Base-by-base conservation (phyloP, 2,329 filamentous ascomycete genomes). In the Aspergillus puulaauensis region DNA sequence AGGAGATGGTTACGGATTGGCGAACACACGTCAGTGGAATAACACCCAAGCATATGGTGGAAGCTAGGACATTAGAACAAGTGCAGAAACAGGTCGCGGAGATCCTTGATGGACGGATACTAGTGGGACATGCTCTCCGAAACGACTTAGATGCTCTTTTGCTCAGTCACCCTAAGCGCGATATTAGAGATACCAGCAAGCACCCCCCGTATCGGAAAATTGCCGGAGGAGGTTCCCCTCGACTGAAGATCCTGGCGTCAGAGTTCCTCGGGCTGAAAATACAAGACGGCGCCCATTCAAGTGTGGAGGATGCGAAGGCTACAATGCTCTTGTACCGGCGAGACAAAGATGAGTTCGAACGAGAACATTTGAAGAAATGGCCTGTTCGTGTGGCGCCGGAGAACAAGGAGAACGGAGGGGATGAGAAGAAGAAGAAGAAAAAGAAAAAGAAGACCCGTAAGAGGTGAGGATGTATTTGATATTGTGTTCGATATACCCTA, bases 321-420 rank as follows among this genome's bases (percentile, higher is more conserved):
- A 88, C 92, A 0, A 98, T 99, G 92, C 78, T 93, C 56, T 77
- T 99, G 43, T 98, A 96, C 70, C 83, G 90, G 61, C 85, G 86
- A 64, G 86, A 92, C 72, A 98, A 97, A 77, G 81, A 87, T 17
- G 89, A 83, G 0, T 97, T 99, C 70, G 95, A 98, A 70, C 79
- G 86, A 57, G 91, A 96, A 71, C 86, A 91, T 72, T 79, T 87
- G 56, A 87, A 86, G 73, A 85, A 83, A 57, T 95, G 84, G 72
- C 80, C 82, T 3, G 70, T 77, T 6, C 75, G 70, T 55, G 66
- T 70, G 56, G 64, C 64, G 64, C 76, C 63, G 17, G 66, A 76
- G 58, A 66, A 58, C 37, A 64, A 69, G 56, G 68, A 66, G 27
- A 68, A 76, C 40, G 66, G 66, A 52, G 65, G 69, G 53, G 70